Percentiles rank a stretch among this genome's conserved stretches.
phyloP scores from a whole-genome alignment of 75 land plant genomes.

The Pseudotsuga menziesii region DNA sequence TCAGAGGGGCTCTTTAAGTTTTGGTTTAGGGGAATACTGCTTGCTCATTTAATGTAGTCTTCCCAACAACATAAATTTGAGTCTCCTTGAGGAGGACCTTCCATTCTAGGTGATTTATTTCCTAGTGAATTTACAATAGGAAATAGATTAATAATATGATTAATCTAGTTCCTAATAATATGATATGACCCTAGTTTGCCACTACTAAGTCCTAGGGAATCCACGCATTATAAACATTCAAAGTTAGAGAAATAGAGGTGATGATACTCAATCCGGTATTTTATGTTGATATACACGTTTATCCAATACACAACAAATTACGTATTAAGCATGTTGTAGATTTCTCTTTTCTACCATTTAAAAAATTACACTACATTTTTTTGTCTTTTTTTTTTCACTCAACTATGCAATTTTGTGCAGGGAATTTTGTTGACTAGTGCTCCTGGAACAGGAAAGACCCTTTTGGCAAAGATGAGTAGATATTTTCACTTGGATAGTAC shows the following conservation, averaged over 20 bases:
- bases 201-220: neutral
- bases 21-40: neutral
- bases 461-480: slow-evolving; percentile 78
- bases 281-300: neutral
- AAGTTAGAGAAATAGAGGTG: neutral
- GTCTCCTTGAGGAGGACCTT: neutral
- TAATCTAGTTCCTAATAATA: no score
- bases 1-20: neutral
- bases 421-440: slow-evolving; percentile 98
- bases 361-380: neutral
- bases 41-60: neutral
- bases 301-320: neutral
- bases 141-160: no score
- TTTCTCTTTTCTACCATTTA: no score
- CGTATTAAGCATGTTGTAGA: no score
- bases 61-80: neutral
- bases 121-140: no score
- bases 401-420: slow-evolving; percentile 29
- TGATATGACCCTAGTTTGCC: neutral
- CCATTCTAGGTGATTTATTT: neutral
- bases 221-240: neutral
- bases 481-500: neutral
- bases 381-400: neutral
- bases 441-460: slow-evolving; percentile 99
- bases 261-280: neutral